Conservation (phyloP, 441 rosid species). For the Gossypium gossypioides region DNA sequence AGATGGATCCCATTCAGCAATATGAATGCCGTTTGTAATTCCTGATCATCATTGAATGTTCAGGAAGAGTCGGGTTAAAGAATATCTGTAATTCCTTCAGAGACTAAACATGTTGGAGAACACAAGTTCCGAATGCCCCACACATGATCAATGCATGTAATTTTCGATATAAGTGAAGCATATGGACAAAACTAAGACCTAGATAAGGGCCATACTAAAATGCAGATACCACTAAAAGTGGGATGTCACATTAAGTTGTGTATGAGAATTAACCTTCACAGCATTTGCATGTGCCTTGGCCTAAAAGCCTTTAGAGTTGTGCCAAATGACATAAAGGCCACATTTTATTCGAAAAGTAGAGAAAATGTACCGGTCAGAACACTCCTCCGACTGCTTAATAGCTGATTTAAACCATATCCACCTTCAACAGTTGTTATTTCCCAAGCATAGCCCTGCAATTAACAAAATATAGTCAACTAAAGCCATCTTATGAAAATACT, state of each 20-base stretch:
- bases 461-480: slow-evolving; percentile 7
- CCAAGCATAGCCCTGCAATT: slow-evolving; percentile 82
- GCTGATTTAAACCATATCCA: slow-evolving; percentile 80
- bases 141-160: neutral
- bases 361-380: slow-evolving; percentile 56
- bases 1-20: slow-evolving; percentile 80
- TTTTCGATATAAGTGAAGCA: neutral
- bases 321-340: neutral
- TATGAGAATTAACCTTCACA: neutral
- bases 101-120: neutral
- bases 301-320: neutral
- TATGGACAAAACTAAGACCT: slow-evolving; percentile 1
- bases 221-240: neutral
- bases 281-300: neutral
- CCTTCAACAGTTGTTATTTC: slow-evolving; percentile 91
- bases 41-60: slow-evolving; percentile 36
- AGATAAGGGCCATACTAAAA: neutral
- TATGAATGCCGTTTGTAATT: slow-evolving; percentile 80
- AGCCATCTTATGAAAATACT: neutral
- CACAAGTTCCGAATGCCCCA: neutral
- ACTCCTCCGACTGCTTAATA: slow-evolving; percentile 59
- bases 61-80: slow-evolving; percentile 1
- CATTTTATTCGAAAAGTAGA: neutral
- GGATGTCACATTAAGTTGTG: neutral
- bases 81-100: neutral